Evolutionary conservation across 2,329 filamentous ascomycete genomes (phyloP).

Genomic region (Talaromyces piceae): DNA sequence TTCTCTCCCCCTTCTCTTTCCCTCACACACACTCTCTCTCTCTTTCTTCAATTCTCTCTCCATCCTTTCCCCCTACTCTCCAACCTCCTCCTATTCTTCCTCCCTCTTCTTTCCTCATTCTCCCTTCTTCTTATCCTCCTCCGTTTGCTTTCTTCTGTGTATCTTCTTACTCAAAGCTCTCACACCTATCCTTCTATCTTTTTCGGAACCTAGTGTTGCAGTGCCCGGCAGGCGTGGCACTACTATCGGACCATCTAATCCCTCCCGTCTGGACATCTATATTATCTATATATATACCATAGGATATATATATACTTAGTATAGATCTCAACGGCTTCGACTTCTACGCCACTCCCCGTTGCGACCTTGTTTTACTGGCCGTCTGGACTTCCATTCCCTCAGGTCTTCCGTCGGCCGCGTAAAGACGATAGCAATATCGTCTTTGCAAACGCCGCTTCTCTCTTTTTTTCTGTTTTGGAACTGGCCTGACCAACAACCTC

Average conservation of each 20-base stretch:
- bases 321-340: no score
- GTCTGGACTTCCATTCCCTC: conserved; percentile 2
- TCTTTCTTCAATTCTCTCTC: background rate
- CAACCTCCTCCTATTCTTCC: background rate
- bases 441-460: conserved; percentile 9
- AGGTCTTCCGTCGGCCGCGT: conserved; percentile 1
- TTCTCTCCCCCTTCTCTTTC: background rate
- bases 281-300: conserved; percentile 1
- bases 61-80: background rate
- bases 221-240: background rate
- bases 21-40: background rate
- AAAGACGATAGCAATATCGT: conserved; percentile 14
- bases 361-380: background rate
- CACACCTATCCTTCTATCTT: background rate
- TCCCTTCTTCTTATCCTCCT: background rate
- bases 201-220: background rate
- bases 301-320: conserved; percentile 5
- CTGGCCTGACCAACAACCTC: background rate
- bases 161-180: no score
- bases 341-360: background rate
- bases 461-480: conserved; percentile 5
- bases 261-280: background rate
- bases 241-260: no score
- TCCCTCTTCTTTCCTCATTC: background rate
- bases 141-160: background rate